Conservation (phyloP, 768 basidiomycete species). For the Xanthoconium stramineum region DNA sequence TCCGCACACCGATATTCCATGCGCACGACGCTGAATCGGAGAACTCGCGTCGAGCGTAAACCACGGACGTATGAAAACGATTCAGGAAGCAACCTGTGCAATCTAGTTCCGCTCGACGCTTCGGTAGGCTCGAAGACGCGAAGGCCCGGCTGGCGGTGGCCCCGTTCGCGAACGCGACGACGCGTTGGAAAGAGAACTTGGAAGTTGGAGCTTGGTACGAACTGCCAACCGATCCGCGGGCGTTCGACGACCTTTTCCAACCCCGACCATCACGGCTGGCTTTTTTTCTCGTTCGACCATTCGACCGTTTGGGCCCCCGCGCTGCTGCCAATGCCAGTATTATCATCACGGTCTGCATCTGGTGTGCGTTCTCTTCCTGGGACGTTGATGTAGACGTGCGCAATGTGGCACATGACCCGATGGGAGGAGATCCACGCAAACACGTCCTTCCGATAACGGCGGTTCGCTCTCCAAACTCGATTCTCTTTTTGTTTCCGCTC, state of each 20-base stretch:
- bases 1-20: no score
- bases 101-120: not conserved
- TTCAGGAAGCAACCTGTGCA: no score
- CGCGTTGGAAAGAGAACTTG: no score
- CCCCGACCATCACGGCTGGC: slow-evolving; percentile 6
- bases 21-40: not conserved
- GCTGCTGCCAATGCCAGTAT: no score
- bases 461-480: not conserved
- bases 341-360: not conserved
- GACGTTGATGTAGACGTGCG: not conserved
- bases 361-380: not conserved
- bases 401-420: not conserved
- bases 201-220: not conserved
- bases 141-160: no score
- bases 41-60: not conserved
- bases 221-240: slow-evolving; percentile 9
- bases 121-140: not conserved
- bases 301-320: not conserved
- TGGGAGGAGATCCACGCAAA: no score
- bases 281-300: not conserved
- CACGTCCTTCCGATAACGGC: not conserved
- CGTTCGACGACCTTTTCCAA: not conserved
- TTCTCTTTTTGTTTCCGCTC: not conserved
- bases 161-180: no score
- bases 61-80: no score